A percentile compares a stretch with the other conserved stretches of the same genome.
phyloP scores from a whole-genome alignment of 2,329 filamentous ascomycete genomes.

The Alternaria longipes region DNA sequence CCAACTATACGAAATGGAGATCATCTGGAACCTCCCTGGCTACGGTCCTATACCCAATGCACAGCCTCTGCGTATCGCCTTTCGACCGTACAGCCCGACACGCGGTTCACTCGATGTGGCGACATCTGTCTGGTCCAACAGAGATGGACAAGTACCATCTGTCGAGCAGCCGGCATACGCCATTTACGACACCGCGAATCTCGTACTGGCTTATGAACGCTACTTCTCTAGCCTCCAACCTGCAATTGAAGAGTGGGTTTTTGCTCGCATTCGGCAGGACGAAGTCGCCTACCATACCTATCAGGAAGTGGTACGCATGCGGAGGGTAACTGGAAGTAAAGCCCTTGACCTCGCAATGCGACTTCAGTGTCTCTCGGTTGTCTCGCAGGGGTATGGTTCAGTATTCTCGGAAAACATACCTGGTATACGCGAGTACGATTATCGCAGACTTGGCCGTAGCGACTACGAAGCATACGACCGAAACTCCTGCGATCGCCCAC shows the following conservation, averaged over 20 bases:
- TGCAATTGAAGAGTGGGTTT: conserved; percentile 45
- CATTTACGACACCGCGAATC: conserved; percentile 43
- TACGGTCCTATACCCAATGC: conserved; percentile 40
- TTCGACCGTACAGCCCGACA: conserved; percentile 41
- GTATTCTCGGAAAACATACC: conserved; percentile 44
- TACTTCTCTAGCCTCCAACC: conserved; percentile 42
- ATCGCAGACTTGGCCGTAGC: conserved; percentile 39
- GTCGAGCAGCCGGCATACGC: conserved; percentile 48
- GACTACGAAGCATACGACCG: conserved; percentile 50
- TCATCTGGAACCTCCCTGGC: conserved; percentile 49
- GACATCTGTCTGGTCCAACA: conserved; percentile 43
- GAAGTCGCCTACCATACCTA: conserved; percentile 43
- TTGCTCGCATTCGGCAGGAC: conserved; percentile 40
- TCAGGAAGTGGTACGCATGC: conserved; percentile 44
- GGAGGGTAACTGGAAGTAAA: conserved; percentile 29
- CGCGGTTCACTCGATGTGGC: conserved; percentile 41
- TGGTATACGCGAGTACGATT: conserved; percentile 46
- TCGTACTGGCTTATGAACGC: conserved; percentile 38
- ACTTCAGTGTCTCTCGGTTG: conserved; percentile 47
- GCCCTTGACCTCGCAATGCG: conserved; percentile 45
- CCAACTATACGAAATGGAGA: conserved; percentile 41
- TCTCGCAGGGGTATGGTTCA: conserved; percentile 51
- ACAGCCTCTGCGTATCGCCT: conserved; percentile 36
- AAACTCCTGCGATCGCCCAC: conserved; percentile 42
- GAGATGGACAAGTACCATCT: conserved; percentile 35